Evolutionary conservation across 1,284 basidiomycete species (phyloP).

Genomic region (Earliella scabrosa): DNA sequence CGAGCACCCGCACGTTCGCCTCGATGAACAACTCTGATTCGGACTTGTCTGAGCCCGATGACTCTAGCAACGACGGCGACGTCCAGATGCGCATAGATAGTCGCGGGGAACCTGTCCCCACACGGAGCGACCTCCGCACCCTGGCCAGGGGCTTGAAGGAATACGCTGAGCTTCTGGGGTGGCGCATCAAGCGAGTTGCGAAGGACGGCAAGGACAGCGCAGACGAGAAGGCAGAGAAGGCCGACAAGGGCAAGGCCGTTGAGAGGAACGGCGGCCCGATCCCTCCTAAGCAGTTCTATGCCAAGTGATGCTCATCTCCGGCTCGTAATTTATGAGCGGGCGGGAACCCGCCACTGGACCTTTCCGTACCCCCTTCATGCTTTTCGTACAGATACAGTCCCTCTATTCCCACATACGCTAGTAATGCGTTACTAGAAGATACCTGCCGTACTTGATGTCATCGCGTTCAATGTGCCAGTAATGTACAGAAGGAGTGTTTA

Average conservation of each 20-base stretch:
- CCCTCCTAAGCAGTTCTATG: slow-evolving; percentile 28
- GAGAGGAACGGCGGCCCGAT: slow-evolving; percentile 24
- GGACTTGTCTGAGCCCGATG: slow-evolving; percentile 3
- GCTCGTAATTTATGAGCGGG: too few relatives aligned
- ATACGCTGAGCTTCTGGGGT: slow-evolving; percentile 40
- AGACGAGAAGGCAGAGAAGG: background rate
- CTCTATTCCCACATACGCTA: background rate
- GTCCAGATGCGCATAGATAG: slow-evolving; percentile 16
- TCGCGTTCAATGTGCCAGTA: background rate
- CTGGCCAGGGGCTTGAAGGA: slow-evolving; percentile 36
- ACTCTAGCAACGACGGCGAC: slow-evolving; percentile 3
- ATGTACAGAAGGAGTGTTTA: background rate
- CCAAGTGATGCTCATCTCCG: background rate
- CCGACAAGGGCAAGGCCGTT: slow-evolving; percentile 14
- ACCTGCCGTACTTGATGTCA: background rate
- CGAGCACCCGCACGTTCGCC: slow-evolving; percentile 6
- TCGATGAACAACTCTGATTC: slow-evolving; percentile 11
- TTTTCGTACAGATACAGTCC: too few relatives aligned
- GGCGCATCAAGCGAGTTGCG: slow-evolving; percentile 36
- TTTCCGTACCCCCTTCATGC: background rate
- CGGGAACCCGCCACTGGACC: background rate
- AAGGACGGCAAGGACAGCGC: slow-evolving; percentile 18
- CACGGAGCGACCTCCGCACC: slow-evolving; percentile 29
- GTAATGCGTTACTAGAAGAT: background rate
- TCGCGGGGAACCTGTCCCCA: slow-evolving; percentile 22